phyloP scores from a whole-genome alignment of 805 yeast genomes.

The Candida khao-thaluensis region DNA sequence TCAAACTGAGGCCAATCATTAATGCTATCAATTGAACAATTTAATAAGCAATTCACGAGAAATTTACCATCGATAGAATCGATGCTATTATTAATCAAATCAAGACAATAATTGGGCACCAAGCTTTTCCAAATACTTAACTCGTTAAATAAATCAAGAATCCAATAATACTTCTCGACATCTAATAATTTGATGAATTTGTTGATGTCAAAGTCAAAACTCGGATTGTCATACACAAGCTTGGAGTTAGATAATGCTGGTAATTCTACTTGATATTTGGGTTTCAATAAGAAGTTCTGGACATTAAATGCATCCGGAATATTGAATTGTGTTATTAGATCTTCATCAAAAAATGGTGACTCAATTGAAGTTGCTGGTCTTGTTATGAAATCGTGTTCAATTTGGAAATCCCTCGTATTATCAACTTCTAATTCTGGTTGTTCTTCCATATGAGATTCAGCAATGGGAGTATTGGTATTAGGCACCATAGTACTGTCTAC shows the following conservation, averaged over 20 bases:
- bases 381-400: slow-evolving; percentile 7
- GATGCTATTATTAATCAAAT: slow-evolving; percentile 10
- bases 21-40: slow-evolving; percentile 22
- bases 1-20: slow-evolving; percentile 9
- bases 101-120: slow-evolving; percentile 34
- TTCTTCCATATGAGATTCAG: neutral
- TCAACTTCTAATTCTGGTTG: neutral
- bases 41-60: slow-evolving; percentile 30
- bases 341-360: slow-evolving; percentile 16
- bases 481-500: neutral
- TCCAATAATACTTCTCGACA: slow-evolving; percentile 36
- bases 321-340: slow-evolving; percentile 10
- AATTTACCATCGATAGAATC: slow-evolving; percentile 15
- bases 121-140: slow-evolving; percentile 35
- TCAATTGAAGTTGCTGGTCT: slow-evolving; percentile 13
- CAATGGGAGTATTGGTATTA: neutral
- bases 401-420: neutral
- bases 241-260: slow-evolving; percentile 15
- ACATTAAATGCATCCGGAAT: slow-evolving; percentile 14
- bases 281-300: slow-evolving; percentile 15
- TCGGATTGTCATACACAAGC: slow-evolving; percentile 13
- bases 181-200: slow-evolving; percentile 20
- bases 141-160: slow-evolving; percentile 42
- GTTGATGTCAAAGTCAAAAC: slow-evolving; percentile 15
- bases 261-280: slow-evolving; percentile 13